Evolutionary conservation across 2,329 filamentous ascomycete species (phyloP), one percentile per base, ranked within the genome.

Genomic region (Fusarium nygamai): DNA sequence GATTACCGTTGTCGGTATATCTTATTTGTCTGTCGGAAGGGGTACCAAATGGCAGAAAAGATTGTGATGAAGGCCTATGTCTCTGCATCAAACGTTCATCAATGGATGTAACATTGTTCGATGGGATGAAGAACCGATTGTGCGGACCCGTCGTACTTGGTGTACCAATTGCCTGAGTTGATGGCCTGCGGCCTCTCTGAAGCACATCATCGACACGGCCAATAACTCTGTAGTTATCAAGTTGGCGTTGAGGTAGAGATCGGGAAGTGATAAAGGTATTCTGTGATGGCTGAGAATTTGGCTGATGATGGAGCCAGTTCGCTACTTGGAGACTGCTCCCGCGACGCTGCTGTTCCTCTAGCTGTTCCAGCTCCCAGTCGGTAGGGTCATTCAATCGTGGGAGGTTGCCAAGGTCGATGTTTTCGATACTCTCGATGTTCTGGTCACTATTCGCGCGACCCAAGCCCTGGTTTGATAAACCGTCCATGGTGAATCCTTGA

Each of bases 281-380:
- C 46, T 31, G 64, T 22, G 61, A 60, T 31, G 72, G 72, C 39
- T 61, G 72, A 46, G 72, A 74, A 43, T 71, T 74, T 14, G 43
- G 43, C 20, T 73, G 64, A 43, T 61, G 33, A 22, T 67, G 46
- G 33, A 74, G 61, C 72, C 72, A 74, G 53, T 46, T 44, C 24
- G 33, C 59, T 48, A 74, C 72, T 14, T 54, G 43, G 36, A 56
- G 43, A 38, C 46, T 31, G 29, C 38, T 54, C 36, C 50, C 50
- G 29, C 68, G 61, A 38, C 29, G 56, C 27, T 69, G 34, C 46
- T 53, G 27, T 36, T 74, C 61, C 24, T 47, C 44, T 46, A 54
- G 24, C 36, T 69, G 68, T 19, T 41, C 29, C 39, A 54, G 20
- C 20, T 69, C 36, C 72, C 72, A 74, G 12, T 31, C 16, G 27